Base-by-base conservation (phyloP, 495 filamentous ascomycete species). In the Lasiosphaeria hispida region DNA sequence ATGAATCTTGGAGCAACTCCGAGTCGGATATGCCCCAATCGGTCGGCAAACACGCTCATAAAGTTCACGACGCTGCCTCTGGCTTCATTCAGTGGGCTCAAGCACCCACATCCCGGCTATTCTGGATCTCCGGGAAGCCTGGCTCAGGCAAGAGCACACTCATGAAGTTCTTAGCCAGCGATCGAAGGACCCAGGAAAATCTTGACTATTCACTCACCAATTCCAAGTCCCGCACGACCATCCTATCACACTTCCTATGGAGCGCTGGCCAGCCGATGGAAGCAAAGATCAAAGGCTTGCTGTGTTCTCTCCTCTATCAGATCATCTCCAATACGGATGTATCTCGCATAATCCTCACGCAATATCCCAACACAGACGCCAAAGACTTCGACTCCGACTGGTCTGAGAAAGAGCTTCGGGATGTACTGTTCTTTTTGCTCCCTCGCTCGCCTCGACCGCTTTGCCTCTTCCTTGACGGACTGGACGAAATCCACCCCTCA, bases 81-180 rank as follows among this genome's bases (percentile, higher is more conserved):
- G 10, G 17, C 10, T 55, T 51, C 34, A 15, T 49, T 8, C 10
- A 13, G 14, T 60, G 50, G 58, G 23, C 40, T 1, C 18, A 34
- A 19, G 35, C 9, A 9, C 51, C n/a, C 6, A 50, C 6, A 11
- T 34, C 10, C 3, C 17, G 7, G 10, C 18, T 44, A 1, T 60
- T 55, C 35, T 60, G 58, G 58, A 55, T 60, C 3, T 34, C 33
- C 30, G 59, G 59, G 3, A 62, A 62, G 40, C 48, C 54, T 6
- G 59, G 59, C 1, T 62, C 59, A 2, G 59, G 59, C 9, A 62
- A 62, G n/a, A 57, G 53, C 49, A 62, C 59, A 0, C 14, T 62
- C 7, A 62, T 62, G 54, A 58, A 62, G 48, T 53, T 52, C 15
- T 11, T 61, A n/a, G 47, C 39, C 9, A 33, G 7, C 11, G 11